Evolutionary conservation across 257 asterid genomes (phyloP), one percentile per base, ranked within the genome.

Genomic region (Jacaranda mimosifolia): DNA sequence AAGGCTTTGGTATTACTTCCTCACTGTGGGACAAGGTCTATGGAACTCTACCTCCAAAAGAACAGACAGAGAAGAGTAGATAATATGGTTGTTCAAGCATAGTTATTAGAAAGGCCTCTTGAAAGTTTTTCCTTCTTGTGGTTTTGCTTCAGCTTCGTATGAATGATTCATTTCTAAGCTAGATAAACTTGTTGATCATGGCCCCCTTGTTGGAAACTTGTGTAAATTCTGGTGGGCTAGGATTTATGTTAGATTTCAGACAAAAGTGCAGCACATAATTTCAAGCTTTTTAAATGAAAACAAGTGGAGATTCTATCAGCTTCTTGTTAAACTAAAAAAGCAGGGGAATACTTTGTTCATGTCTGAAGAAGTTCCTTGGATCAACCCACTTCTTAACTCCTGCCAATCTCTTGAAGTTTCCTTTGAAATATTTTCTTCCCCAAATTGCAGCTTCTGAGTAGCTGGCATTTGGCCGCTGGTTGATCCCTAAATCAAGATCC

Each of bases 1-100:
- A 86, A 83, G 97, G 98, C 17, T 93, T 86, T 19, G 98, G 98
- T 78, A 90, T 93, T 81, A 91, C 97, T 26, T 87, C 97, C 45
- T 45, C 83, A 26, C 83, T 93, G 72, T 93, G 98, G 97, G 98
- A 93, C 83, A 82, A 75, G 80, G 84, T 91, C 12, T 91, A 91
- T 38, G 96, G 92, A 58, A 91, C 98, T 7, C 87, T 91, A 67
- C 90, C 97, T 48, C 85, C 90, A 3, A 83, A 63, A 79, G 73
- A 82, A 65, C 86, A 49, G 74, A 75, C 79, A 79, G 85, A 80
- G 86, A 80, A 83, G 52, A 81, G 32, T 76, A 79, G 82, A 66
- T 86, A 42, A 5, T 42, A 3, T 10, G 9, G 9, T 45, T 45
- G 11, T 9, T n/a, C 49, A 45, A 10, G 49, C 49, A 36, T n/a